Evolutionary conservation across 2,329 filamentous ascomycete species (phyloP), one percentile per base, ranked within the genome.

Genomic region (Hyphodiscus sp.): DNA sequence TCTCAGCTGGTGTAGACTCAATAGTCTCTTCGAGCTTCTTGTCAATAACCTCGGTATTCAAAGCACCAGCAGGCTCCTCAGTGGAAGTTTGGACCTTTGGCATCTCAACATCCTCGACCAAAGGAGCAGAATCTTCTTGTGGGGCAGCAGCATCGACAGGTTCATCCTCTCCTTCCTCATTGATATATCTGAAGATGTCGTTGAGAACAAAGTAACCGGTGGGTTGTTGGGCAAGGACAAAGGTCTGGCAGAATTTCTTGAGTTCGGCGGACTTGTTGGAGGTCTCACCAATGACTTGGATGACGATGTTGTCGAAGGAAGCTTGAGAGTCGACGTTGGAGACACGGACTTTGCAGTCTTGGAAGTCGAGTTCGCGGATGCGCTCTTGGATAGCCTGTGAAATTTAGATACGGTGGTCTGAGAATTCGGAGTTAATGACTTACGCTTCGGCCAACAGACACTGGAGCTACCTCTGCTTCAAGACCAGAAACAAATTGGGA

Each of bases 131-230:
- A 23, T 67, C 67, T 46, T 65, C 64, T 41, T 58, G 58, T 52
- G 69, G 67, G 10, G 63, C 61, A 26, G 63, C 52, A 51, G 61
- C 61, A 47, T 82, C 78, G 46, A 76, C 73, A 63, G 83, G 73
- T 57, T 86, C 83, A 55, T 89, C 89, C 57, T 96, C 91, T 43
- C 80, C 80, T 64, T 92, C 88, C 58, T 94, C 89, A 60, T 86
- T 84, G 61, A 99, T 85, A 73, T 95, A 97, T 64, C 94, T 83
- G 76, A 97, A 90, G 70, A 99, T 96, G 68, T 99, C 94, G 73
- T 99, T 99, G 65, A 99, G 82, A 33, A 99, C 92, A 65, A 95
- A 99, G 78, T 97, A 99, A 60, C 94, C 94, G 53, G 92, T 95
- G 48, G 90, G 90, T 75, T 99, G 94, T 72, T 92, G 85, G 47